phyloP scores from a whole-genome alignment of 1,284 basidiomycete genomes.

The Termitomyces sp. region DNA sequence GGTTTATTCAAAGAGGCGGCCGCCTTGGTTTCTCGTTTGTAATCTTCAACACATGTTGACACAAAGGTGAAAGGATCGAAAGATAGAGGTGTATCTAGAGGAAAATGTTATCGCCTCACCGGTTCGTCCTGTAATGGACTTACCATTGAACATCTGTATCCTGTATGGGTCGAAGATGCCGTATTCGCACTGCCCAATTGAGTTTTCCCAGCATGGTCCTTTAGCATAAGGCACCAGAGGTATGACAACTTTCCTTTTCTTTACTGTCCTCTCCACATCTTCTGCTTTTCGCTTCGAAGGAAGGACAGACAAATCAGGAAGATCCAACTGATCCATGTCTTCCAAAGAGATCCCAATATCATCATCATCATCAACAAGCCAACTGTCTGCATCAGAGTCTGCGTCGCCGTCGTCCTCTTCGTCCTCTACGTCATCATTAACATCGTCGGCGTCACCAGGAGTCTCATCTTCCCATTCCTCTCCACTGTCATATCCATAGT shows the following conservation, averaged over 20 bases:
- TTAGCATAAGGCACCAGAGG: conserved; percentile 73
- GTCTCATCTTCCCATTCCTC: conserved; percentile 83
- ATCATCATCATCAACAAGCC: conserved; percentile 77
- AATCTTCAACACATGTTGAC: conserved; percentile 42
- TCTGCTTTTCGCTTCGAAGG: conserved; percentile 52
- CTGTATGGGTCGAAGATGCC: conserved; percentile 64
- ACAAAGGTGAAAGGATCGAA: conserved; percentile 77
- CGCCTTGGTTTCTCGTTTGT: conserved; percentile 20
- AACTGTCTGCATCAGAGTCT: conserved; percentile 72
- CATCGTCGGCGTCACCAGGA: conserved; percentile 66
- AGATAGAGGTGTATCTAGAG: conserved; percentile 62
- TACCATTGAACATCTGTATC: conserved; percentile 78
- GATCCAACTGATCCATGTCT: conserved; percentile 34
- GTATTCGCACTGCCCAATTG: conserved; percentile 56
- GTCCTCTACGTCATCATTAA: conserved; percentile 63
- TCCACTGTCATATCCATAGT: conserved; percentile 83
- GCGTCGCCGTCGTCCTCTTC: conserved; percentile 57
- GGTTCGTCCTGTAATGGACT: conserved; percentile 18
- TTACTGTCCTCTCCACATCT: conserved; percentile 41
- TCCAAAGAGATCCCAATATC: conserved; percentile 43
- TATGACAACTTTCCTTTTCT: conserved; percentile 69
- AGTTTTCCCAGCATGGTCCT: conserved; percentile 72
- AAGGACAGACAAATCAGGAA: conserved; percentile 34
- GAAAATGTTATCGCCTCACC: conserved; percentile 4
- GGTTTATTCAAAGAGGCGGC: conserved; percentile 13